Evolutionary conservation across 805 yeast genomes (phyloP).

Genomic region (Kodamaea lidongshanica): DNA sequence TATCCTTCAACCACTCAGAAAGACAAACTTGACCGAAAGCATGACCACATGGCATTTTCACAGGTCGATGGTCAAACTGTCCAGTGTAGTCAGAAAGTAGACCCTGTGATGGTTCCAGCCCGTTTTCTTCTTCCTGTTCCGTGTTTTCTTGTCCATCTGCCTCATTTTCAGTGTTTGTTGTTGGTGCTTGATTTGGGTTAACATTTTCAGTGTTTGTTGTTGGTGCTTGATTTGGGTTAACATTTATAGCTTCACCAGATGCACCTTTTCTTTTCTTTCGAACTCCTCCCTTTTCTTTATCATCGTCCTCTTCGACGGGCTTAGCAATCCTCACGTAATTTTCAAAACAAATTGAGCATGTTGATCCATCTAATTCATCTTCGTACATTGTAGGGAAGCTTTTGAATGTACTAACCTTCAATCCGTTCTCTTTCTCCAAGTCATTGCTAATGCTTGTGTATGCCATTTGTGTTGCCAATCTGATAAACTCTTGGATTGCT

Average conservation of each 20-base stretch:
- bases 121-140: too few relatives aligned
- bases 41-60: constrained; percentile 80
- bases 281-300: constrained; percentile 2
- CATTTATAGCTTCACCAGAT: constrained; percentile 1
- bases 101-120: not conserved
- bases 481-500: constrained; percentile 52
- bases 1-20: constrained; percentile 71
- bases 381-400: constrained; percentile 36
- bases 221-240: too few relatives aligned
- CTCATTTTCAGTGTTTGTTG: too few relatives aligned
- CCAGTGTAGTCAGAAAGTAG: constrained; percentile 17
- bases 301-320: constrained; percentile 3
- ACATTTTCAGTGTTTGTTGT: too few relatives aligned
- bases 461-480: constrained; percentile 66
- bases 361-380: constrained; percentile 25
- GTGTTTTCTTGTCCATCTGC: too few relatives aligned
- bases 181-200: too few relatives aligned
- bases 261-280: constrained; percentile 5
- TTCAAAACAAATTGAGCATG: constrained; percentile 52
- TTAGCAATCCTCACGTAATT: constrained; percentile 11
- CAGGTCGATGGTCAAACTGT: constrained; percentile 49
- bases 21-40: constrained; percentile 82
- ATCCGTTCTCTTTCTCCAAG: constrained; percentile 45
- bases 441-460: constrained; percentile 53
- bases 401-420: constrained; percentile 48